Conservation (phyloP, 2,329 filamentous ascomycete species). For the Samsoniella hepiali region DNA sequence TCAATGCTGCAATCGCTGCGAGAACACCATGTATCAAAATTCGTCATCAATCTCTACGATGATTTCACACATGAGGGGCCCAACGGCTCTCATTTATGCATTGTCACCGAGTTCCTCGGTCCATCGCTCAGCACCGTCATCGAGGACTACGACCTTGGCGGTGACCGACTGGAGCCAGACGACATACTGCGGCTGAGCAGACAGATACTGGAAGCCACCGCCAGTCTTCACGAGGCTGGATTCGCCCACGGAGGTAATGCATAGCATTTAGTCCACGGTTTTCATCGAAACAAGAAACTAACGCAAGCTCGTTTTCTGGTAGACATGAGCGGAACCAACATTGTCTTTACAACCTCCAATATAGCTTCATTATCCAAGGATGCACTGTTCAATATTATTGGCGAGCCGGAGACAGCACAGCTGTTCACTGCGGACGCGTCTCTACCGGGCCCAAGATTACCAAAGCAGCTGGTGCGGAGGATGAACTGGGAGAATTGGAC, state of each 20-base stretch:
- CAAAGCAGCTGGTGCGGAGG: not conserved
- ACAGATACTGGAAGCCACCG: conserved; percentile 29
- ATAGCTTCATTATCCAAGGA: not conserved
- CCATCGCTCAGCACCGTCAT: conserved; percentile 29
- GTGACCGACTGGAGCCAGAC: conserved; percentile 25
- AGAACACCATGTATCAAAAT: not conserved
- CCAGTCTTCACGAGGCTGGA: conserved; percentile 28
- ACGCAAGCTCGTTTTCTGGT: not conserved
- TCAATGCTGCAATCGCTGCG: not conserved
- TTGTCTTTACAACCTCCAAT: not conserved
- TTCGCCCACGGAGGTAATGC: conserved; percentile 31
- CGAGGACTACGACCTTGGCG: conserved; percentile 18
- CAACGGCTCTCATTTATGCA: conserved; percentile 33
- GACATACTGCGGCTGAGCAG: conserved; percentile 28
- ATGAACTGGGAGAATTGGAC: not conserved
- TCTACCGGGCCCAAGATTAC: not conserved
- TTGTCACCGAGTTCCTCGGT: conserved; percentile 33
- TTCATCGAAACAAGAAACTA: not conserved
- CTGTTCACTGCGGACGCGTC: not conserved
- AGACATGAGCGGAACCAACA: not conserved
- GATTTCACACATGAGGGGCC: conserved; percentile 17
- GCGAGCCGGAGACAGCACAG: not conserved
- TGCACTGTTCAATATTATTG: not conserved
- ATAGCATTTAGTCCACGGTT: too few species aligned
- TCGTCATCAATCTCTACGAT: not conserved